Conservation (phyloP, 2,329 filamentous ascomycete genomes). For the Tolypocladium amazonense region DNA sequence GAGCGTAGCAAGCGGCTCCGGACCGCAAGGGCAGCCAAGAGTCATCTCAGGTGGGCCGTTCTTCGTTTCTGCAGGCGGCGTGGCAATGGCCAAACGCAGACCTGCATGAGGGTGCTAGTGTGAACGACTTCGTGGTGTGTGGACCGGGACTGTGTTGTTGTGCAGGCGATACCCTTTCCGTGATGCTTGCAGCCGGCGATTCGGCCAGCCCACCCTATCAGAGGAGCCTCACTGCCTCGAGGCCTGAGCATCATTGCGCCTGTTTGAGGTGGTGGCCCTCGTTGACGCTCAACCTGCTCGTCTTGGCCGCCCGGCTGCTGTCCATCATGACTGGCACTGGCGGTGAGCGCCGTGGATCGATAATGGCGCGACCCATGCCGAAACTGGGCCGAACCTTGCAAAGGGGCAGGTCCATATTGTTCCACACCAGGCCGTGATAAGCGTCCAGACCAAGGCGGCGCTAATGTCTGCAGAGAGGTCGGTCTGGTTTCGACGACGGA, state of each 20-base stretch:
- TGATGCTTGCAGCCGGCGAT: background rate
- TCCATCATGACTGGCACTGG: background rate
- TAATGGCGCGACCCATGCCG: background rate
- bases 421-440: slow-evolving; percentile 1
- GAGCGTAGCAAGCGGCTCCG: background rate
- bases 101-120: background rate
- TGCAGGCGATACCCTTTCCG: background rate
- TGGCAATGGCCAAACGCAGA: background rate
- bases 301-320: background rate
- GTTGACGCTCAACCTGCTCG: background rate
- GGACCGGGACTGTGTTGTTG: background rate
- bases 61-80: background rate
- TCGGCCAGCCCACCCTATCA: background rate
- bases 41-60: background rate
- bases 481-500: background rate
- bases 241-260: background rate
- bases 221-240: background rate
- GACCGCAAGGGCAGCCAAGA: background rate
- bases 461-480: slow-evolving; percentile 2
- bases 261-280: slow-evolving; percentile 2
- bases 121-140: background rate
- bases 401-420: background rate
- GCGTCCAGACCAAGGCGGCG: background rate
- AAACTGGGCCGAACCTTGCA: background rate
- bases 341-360: background rate